Conservation (phyloP, 257 asterid genomes). For the Solanum habrochaites region DNA sequence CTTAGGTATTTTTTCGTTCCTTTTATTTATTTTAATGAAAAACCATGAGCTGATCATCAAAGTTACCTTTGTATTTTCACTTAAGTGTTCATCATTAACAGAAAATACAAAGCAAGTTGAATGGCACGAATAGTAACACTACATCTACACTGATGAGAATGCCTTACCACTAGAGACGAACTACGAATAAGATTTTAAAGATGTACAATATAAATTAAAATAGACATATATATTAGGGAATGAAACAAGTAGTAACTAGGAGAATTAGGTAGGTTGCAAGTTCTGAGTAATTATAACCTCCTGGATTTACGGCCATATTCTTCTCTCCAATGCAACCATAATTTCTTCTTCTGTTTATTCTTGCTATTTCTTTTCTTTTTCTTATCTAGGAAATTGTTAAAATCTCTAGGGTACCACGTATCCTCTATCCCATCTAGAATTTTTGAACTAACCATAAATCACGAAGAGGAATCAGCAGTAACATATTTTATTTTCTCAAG, state of each 20-base stretch:
- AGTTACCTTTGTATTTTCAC: too few relatives aligned
- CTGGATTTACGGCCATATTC: neutral
- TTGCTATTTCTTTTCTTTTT: neutral
- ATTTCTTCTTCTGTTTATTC: neutral
- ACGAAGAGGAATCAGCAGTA: neutral
- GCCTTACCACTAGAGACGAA: neutral
- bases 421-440: neutral
- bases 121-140: too few relatives aligned
- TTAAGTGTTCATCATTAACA: too few relatives aligned
- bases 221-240: neutral
- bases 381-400: neutral
- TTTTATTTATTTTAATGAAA: too few relatives aligned
- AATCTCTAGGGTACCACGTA: neutral
- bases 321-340: neutral
- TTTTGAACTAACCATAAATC: neutral
- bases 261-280: neutral
- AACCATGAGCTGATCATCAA: too few relatives aligned
- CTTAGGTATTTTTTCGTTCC: too few relatives aligned
- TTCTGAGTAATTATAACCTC: neutral
- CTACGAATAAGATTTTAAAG: neutral
- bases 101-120: too few relatives aligned
- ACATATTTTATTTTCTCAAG: neutral
- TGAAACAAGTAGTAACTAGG: neutral
- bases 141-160: neutral
- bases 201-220: neutral